Evolutionary conservation across 768 basidiomycete genomes (phyloP), one percentile per base, ranked within the genome.

Genomic region (Tulasnella sp.): DNA sequence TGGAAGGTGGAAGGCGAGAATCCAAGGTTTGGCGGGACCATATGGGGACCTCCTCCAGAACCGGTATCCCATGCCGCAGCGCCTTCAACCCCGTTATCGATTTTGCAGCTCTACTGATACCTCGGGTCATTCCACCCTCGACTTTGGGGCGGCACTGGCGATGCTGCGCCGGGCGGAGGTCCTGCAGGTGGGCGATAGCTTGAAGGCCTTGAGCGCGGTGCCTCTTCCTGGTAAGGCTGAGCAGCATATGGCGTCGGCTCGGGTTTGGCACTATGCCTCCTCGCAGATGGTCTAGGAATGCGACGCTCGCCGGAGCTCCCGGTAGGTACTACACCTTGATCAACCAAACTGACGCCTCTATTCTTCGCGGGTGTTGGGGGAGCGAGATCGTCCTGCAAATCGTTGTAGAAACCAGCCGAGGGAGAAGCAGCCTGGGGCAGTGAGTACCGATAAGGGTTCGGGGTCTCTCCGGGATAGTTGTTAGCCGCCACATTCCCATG

Each of bases 251-350:
- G 29, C 19, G 74, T 19, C 31, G 64, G 15, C n/a, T 45, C 39
- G 22, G 74, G 83, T 80, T 91, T 90, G 39, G 91, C 89, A 36
- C 88, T 85, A 17, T 90, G 87, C 67, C 92, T 85, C 79, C 90
- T 86, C 49, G 83, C 83, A 11, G 85, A 81, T 68, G 87, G 89
- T 80, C 93, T 85, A 68, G 92, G 88, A 36, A 96, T 92, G 76
- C 94, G 84, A 52, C 94, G 88, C 17, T 40, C 49, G 36, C 95
- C 94, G 73, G 91, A 91, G 22, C 92, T 90, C 11, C 89, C 87
- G 42, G 88, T 88, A 52, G 92, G 90, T 1, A 96, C 92, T 49
- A 93, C 94, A 17, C 96, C 96, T 80, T 88, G 84, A 79, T 98
- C 96, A 74, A 88, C 88, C 75, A 98, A 83, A 67, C 90, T 90